These are phyloP conservation scores for Ustilaginoidea virens DNA, from an alignment of 2,329 filamentous ascomycete genomes.

Conservation along the genomic window DNA sequence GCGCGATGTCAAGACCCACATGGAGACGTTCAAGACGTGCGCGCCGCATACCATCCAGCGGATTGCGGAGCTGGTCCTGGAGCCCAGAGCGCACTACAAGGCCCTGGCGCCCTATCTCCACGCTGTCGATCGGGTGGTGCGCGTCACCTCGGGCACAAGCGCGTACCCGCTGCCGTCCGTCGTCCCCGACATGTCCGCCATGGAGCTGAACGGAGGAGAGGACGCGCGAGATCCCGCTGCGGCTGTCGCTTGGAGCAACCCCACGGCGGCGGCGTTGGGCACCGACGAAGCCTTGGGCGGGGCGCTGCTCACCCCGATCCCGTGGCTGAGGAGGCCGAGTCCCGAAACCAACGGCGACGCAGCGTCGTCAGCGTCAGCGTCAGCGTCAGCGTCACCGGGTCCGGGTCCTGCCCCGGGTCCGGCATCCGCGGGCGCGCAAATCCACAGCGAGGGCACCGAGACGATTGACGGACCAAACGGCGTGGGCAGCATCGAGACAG, in stretches of 20 bases:
- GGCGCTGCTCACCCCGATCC: constrained; percentile 82
- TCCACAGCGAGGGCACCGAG: constrained; percentile 60
- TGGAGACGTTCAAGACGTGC: constrained; percentile 54
- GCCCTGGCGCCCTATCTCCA: constrained; percentile 74
- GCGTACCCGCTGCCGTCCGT: constrained; percentile 69
- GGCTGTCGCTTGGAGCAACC: constrained; percentile 31
- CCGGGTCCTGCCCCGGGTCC: too few relatives aligned
- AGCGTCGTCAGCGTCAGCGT: not conserved
- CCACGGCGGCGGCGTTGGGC: constrained; percentile 39
- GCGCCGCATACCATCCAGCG: constrained; percentile 91
- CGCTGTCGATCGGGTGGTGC: constrained; percentile 78
- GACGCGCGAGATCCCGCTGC: constrained; percentile 20
- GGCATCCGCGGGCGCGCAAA: constrained; percentile 23
- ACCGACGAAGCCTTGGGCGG: constrained; percentile 84
- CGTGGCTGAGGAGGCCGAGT: constrained; percentile 51
- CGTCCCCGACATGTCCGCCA: constrained; percentile 39
- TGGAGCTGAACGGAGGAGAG: constrained; percentile 47
- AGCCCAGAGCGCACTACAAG: constrained; percentile 64
- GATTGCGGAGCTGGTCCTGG: constrained; percentile 69
- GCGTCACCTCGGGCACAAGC: constrained; percentile 69
- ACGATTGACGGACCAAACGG: constrained; percentile 72
- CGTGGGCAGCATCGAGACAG: constrained; percentile 64
- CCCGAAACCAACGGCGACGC: constrained; percentile 12
- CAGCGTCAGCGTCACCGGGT: too few relatives aligned
- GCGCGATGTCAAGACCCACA: constrained; percentile 40